Conservation (phyloP, 2,329 filamentous ascomycete genomes). For the Curvularia lunata region DNA sequence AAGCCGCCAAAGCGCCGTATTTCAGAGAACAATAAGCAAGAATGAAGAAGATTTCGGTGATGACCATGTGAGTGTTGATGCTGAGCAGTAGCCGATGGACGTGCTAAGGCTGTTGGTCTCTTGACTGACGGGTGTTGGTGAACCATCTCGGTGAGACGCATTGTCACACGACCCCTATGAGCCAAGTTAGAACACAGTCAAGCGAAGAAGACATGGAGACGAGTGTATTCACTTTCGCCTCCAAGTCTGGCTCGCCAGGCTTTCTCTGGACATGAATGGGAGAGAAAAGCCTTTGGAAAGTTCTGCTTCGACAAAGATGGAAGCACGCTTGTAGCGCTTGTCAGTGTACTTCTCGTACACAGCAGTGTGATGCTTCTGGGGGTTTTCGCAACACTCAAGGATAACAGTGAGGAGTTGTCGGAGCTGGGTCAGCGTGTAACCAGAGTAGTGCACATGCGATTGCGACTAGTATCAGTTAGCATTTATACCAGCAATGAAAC, state of each 20-base stretch:
- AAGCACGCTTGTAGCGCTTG: slow-evolving; percentile 84
- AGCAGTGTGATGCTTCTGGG: slow-evolving; percentile 80
- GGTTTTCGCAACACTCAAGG: slow-evolving; percentile 84
- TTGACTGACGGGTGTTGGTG: slow-evolving; percentile 23
- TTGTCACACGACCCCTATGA: slow-evolving; percentile 30
- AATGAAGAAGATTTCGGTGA: slow-evolving; percentile 44
- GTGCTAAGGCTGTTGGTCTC: slow-evolving; percentile 17
- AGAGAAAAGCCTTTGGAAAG: slow-evolving; percentile 67
- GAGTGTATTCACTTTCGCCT: slow-evolving; percentile 48
- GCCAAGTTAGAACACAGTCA: slow-evolving; percentile 35
- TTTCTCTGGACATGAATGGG: slow-evolving; percentile 48
- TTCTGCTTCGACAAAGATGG: slow-evolving; percentile 78
- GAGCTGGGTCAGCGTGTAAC: slow-evolving; percentile 87
- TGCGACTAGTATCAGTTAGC: slow-evolving; percentile 66
- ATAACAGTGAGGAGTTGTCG: slow-evolving; percentile 78
- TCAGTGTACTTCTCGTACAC: slow-evolving; percentile 93
- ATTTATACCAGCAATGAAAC: background rate
- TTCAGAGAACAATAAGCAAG: slow-evolving; percentile 49
- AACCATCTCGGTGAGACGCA: slow-evolving; percentile 22
- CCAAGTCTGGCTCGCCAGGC: slow-evolving; percentile 45
- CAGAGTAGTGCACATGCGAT: slow-evolving; percentile 88
- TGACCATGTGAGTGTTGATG: slow-evolving; percentile 31
- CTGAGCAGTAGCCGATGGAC: slow-evolving; percentile 15
- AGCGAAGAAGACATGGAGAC: slow-evolving; percentile 25
- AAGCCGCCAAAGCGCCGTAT: slow-evolving; percentile 40